Conservation (phyloP, 129 eudicot species). For the Smallanthus sonchifolius region DNA sequence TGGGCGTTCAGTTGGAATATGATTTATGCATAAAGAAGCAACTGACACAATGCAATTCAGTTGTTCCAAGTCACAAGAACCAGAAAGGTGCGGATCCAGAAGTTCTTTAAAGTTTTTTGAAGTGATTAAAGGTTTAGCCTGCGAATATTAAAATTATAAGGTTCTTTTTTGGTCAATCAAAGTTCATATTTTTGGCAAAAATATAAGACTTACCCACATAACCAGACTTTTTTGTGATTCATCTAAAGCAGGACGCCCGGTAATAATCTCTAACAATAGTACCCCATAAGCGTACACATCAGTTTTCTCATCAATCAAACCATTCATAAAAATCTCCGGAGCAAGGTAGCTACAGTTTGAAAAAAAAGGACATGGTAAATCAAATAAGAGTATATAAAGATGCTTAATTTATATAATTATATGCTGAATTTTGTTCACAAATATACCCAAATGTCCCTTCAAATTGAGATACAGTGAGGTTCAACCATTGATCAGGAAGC, state of each 20-base stretch:
- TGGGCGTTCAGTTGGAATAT: conserved; percentile 62
- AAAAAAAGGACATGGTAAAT: background rate
- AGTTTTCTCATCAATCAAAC: conserved; percentile 79
- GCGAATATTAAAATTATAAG: conserved; percentile 7
- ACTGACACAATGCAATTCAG: conserved; percentile 42
- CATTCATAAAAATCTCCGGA: conserved; percentile 86
- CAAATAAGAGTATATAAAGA: too few species aligned
- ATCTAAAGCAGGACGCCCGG: conserved; percentile 88
- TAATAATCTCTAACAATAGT: conserved; percentile 60
- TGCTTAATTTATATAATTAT: too few species aligned
- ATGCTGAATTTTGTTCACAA: too few species aligned
- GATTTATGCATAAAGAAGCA: conserved; percentile 60
- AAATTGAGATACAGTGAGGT: too few species aligned
- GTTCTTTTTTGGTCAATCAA: background rate
- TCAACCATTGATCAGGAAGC: too few species aligned
- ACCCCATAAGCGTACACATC: conserved; percentile 92
- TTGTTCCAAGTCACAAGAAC: conserved; percentile 54
- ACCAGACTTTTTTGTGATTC: conserved; percentile 67
- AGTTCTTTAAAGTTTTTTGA: conserved; percentile 44
- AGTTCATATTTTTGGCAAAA: background rate
- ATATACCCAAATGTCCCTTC: too few species aligned
- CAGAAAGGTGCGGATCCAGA: conserved; percentile 64
- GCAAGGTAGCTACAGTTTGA: conserved; percentile 61
- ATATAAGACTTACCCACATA: conserved; percentile 87
- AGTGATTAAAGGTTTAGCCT: conserved; percentile 76